Conservation (phyloP, 2,329 filamentous ascomycete genomes). For the Herpotrichia juniperi region DNA sequence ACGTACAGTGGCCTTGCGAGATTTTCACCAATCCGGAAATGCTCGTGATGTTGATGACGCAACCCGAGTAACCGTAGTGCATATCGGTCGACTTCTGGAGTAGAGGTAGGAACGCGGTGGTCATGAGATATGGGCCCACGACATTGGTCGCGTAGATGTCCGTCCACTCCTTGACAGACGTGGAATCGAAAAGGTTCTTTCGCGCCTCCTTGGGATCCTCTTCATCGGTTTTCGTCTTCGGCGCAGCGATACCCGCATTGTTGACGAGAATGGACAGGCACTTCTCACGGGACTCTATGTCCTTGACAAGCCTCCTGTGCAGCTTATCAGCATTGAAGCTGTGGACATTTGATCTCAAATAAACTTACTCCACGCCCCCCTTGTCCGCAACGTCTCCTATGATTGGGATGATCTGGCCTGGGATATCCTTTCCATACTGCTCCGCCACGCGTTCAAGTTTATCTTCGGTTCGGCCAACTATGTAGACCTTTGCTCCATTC, state of each 20-base stretch:
- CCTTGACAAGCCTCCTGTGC: constrained; percentile 46
- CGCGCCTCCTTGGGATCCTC: constrained; percentile 51
- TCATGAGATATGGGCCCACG: constrained; percentile 56
- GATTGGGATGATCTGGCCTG: constrained; percentile 55
- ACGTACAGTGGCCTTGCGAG: constrained; percentile 50
- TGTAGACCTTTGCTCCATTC: constrained; percentile 56
- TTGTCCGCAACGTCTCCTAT: constrained; percentile 53
- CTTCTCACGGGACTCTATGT: constrained; percentile 52
- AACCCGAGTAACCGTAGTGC: constrained; percentile 50
- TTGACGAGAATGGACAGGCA: constrained; percentile 55
- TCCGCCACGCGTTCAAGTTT: constrained; percentile 56
- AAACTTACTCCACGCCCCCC: constrained; percentile 46
- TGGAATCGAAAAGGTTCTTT: constrained; percentile 52
- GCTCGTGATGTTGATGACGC: constrained; percentile 54
- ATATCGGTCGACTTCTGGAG: constrained; percentile 51
- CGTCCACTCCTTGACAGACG: constrained; percentile 54
- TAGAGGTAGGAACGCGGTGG: constrained; percentile 53
- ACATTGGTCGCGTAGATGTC: constrained; percentile 55
- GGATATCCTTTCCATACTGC: constrained; percentile 50
- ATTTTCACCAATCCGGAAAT: constrained; percentile 55
- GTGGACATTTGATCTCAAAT: too few species aligned
- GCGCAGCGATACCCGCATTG: constrained; percentile 54
- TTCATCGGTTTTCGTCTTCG: constrained; percentile 45
- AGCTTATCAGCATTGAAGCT: constrained; percentile 6
- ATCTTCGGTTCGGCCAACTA: constrained; percentile 54